Conservation (phyloP, 2,329 filamentous ascomycete species). For the Botryotinia globosa region DNA sequence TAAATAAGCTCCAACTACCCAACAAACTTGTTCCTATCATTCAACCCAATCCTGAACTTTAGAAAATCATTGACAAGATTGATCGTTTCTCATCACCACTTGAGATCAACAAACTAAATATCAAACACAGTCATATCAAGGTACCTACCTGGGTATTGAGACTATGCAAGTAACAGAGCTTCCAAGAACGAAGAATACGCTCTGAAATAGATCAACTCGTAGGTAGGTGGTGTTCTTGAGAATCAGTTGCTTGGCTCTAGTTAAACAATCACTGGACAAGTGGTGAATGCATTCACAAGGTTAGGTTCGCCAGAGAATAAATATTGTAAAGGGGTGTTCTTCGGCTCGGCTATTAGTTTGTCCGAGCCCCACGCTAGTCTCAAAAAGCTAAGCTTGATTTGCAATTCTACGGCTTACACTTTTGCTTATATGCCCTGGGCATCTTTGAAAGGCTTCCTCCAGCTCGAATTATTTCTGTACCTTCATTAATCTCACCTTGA, state of each 20-base stretch:
- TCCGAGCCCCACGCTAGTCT: not conserved
- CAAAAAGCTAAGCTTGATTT: constrained; percentile 10
- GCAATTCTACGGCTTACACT: constrained; percentile 1
- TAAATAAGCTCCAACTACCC: not conserved
- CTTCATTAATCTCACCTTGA: constrained; percentile 13
- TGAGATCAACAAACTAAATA: not conserved
- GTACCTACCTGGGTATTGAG: not conserved
- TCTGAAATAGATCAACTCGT: not conserved
- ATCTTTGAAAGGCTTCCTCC: constrained; percentile 7
- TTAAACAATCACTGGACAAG: not conserved
- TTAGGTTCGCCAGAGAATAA: not conserved
- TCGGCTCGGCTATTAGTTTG: not conserved
- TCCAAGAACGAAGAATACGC: not conserved
- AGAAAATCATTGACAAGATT: not conserved
- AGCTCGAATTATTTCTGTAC: constrained; percentile 16
- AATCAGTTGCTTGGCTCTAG: not conserved
- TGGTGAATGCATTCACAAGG: not conserved
- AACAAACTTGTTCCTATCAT: not conserved
- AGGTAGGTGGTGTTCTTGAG: not conserved
- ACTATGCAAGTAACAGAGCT: not conserved
- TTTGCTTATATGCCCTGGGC: constrained; percentile 14
- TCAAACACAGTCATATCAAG: not conserved
- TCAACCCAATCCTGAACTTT: not conserved
- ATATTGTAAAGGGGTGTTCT: not conserved
- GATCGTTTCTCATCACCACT: not conserved